Evolutionary conservation across 73 alveolate genomes (phyloP).

Genomic region (Uronychia setigera): DNA sequence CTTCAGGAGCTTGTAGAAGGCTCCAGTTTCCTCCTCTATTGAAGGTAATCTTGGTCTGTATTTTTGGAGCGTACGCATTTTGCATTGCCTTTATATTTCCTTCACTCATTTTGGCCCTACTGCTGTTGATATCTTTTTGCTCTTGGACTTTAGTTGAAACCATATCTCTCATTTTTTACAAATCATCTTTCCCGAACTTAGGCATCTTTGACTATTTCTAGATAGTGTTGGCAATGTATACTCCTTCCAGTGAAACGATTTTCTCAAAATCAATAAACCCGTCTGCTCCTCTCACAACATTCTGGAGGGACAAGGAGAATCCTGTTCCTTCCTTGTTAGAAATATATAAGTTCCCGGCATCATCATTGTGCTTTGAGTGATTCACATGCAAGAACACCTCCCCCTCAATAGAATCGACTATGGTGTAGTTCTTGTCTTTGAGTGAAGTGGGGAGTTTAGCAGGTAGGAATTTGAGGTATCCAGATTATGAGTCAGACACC

Average conservation of each 20-base stretch:
- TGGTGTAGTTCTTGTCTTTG: slow-evolving; percentile 57
- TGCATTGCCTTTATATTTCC: not conserved
- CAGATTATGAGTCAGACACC: slow-evolving; percentile 51
- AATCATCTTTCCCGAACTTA: too few relatives aligned
- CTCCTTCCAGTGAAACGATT: slow-evolving; percentile 83
- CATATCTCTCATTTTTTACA: too few relatives aligned
- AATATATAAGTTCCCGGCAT: slow-evolving; percentile 76
- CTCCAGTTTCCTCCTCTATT: slow-evolving; percentile 95
- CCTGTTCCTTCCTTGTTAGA: slow-evolving; percentile 82
- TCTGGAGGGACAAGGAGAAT: slow-evolving; percentile 72
- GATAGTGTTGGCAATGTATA: slow-evolving; percentile 71
- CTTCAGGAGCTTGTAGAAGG: slow-evolving; percentile 74
- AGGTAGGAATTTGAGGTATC: slow-evolving; percentile 62
- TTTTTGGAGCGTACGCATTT: slow-evolving; percentile 9
- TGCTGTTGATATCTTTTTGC: slow-evolving; percentile 38
- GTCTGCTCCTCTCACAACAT: slow-evolving; percentile 75
- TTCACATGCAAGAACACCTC: slow-evolving; percentile 76
- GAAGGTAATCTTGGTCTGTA: slow-evolving; percentile 86
- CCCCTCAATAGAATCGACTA: slow-evolving; percentile 89
- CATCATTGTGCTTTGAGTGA: slow-evolving; percentile 61
- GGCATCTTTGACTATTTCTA: too few relatives aligned
- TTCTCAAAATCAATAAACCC: slow-evolving; percentile 84
- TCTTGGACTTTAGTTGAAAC: slow-evolving; percentile 47
- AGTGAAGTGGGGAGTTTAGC: slow-evolving; percentile 70
- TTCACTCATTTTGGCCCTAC: slow-evolving; percentile 23